Evolutionary conservation across 306 rosid genomes (phyloP).

Genomic region (Quercus mongolica): DNA sequence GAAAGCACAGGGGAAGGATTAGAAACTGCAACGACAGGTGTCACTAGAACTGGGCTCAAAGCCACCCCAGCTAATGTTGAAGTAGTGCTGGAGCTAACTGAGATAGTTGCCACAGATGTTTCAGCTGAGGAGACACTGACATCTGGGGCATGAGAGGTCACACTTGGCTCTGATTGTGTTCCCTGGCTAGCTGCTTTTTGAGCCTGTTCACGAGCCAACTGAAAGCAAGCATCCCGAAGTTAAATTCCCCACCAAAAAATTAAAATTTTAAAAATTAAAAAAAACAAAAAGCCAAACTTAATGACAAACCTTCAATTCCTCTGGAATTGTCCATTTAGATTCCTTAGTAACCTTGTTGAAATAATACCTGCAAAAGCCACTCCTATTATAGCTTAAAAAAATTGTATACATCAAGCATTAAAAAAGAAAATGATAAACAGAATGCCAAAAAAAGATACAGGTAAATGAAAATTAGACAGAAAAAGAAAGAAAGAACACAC

Average conservation of each 20-base stretch:
- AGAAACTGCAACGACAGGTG: conserved; percentile 59
- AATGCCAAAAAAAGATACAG: conserved; percentile 7
- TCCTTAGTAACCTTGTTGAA: conserved; percentile 91
- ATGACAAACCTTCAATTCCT: conserved; percentile 77
- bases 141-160: conserved; percentile 37
- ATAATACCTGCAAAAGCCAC: conserved; percentile 68
- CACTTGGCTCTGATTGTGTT: conserved; percentile 45
- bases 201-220: conserved; percentile 97
- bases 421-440: not conserved
- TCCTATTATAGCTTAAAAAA: conserved; percentile 6
- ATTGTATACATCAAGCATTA: not conserved
- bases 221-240: conserved; percentile 31
- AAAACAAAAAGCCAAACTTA: not conserved
- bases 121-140: conserved; percentile 36
- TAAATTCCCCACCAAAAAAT: not conserved
- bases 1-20: conserved; percentile 53
- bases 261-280: too few species aligned
- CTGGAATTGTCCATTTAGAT: conserved; percentile 98
- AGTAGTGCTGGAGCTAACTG: conserved; percentile 39
- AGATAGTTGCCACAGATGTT: conserved; percentile 36
- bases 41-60: conserved; percentile 73
- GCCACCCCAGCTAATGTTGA: conserved; percentile 46
- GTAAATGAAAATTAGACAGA: not conserved
- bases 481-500: conserved; percentile 40
- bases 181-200: conserved; percentile 61